phyloP scores from a whole-genome alignment of 2,329 filamentous ascomycete species.

The Colletotrichum orbiculare region DNA sequence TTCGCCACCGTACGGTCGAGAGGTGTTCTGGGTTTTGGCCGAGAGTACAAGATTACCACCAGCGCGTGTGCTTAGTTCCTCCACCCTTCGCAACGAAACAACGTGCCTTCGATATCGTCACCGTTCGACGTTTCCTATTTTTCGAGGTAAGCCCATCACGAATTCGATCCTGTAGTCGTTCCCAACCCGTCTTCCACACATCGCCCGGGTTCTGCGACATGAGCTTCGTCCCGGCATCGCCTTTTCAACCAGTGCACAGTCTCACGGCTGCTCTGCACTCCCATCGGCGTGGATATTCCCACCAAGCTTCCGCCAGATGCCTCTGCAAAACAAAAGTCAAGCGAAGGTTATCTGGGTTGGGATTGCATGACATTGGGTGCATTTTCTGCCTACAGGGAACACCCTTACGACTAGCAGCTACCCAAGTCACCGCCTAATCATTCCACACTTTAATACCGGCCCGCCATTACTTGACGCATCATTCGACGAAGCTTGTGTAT shows the following conservation, averaged over 20 bases:
- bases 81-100: background rate
- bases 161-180: background rate
- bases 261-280: too few species aligned
- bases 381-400: conserved; percentile 21
- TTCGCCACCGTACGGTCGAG: background rate
- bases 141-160: conserved; percentile 19
- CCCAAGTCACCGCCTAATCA: conserved; percentile 3
- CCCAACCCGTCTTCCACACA: background rate
- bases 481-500: conserved; percentile 35
- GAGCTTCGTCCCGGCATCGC: conserved; percentile 8
- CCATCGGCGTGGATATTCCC: too few species aligned
- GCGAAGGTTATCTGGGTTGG: background rate
- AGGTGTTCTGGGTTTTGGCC: background rate
- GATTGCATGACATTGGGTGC: conserved; percentile 14
- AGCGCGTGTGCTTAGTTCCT: background rate
- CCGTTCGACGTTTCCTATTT: conserved; percentile 18
- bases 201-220: conserved; percentile 16
- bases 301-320: background rate
- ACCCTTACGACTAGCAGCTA: conserved; percentile 2
- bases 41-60: conserved; percentile 1
- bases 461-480: conserved; percentile 34
- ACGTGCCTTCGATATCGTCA: conserved; percentile 6
- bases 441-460: conserved; percentile 20
- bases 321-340: background rate
- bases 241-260: background rate